These are phyloP conservation scores for Zoysia matrella DNA, from an alignment of 202 grass and related monocot genomes.

Conservation along the genomic window DNA sequence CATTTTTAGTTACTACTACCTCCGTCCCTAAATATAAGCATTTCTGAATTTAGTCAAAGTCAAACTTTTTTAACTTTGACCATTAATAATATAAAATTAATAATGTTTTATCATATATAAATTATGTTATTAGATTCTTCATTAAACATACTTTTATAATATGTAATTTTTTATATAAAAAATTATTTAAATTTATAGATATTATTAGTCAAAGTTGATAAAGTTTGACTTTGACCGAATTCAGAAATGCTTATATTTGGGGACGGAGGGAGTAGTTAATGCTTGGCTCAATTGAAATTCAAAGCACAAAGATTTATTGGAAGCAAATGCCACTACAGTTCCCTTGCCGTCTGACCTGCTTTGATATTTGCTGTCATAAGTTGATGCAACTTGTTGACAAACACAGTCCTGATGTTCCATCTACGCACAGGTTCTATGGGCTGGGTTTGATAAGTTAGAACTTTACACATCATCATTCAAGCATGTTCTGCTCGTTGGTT, in stretches of 20 bases:
- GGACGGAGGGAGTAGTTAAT: slow-evolving; percentile 9
- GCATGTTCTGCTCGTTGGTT: slow-evolving; percentile 91
- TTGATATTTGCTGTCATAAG: neutral
- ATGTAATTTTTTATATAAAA: too few relatives aligned
- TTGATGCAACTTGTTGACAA: slow-evolving; percentile 22
- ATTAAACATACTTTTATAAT: too few relatives aligned
- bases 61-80: too few relatives aligned
- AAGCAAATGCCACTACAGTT: slow-evolving; percentile 11
- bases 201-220: too few relatives aligned
- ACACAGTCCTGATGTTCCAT: slow-evolving; percentile 23
- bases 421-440: slow-evolving; percentile 82
- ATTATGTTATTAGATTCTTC: too few relatives aligned
- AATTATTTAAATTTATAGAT: too few relatives aligned
- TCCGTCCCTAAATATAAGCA: too few relatives aligned
- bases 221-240: neutral
- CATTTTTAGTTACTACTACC: slow-evolving; percentile 8
- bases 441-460: slow-evolving; percentile 94
- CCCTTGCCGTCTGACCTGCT: neutral
- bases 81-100: too few relatives aligned
- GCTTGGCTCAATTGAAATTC: neutral
- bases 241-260: neutral
- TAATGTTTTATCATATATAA: too few relatives aligned
- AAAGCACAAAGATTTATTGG: neutral
- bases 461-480: slow-evolving; percentile 81
- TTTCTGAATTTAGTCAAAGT: too few relatives aligned